These are phyloP conservation scores for Caloboletus firmus DNA, from an alignment of 1,284 basidiomycete species.

Conservation along the genomic window DNA sequence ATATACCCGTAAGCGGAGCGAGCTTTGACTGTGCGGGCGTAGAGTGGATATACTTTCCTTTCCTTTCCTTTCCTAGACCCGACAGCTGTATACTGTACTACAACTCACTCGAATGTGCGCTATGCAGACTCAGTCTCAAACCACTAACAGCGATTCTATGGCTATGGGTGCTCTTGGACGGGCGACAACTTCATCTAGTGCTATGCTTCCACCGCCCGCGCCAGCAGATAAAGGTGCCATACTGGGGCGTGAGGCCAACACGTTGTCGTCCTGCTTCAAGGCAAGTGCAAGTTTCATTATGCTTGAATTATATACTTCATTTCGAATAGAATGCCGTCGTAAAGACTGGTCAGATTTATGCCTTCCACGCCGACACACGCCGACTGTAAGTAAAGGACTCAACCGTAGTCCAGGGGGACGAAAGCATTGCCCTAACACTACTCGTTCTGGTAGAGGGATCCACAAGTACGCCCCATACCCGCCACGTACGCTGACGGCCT, in stretches of 20 bases:
- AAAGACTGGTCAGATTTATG: conserved; percentile 67
- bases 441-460: conserved; percentile 44
- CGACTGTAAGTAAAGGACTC: conserved; percentile 51
- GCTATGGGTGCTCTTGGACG: conserved; percentile 15
- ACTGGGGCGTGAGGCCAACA: conserved; percentile 63
- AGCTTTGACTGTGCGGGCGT: conserved; percentile 4
- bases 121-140: conserved; percentile 20
- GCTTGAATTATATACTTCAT: not conserved
- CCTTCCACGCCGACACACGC: conserved; percentile 61
- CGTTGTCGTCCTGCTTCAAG: conserved; percentile 56
- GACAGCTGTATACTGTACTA: too few relatives aligned
- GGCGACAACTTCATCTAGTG: conserved; percentile 14
- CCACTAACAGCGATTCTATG: conserved; percentile 22
- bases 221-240: conserved; percentile 47
- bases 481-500: conserved; percentile 58
- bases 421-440: not conserved
- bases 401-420: not conserved
- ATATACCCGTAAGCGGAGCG: conserved; percentile 1
- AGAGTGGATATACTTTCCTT: conserved; percentile 9
- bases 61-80: conserved; percentile 28
- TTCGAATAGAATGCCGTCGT: conserved; percentile 56
- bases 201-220: conserved; percentile 62
- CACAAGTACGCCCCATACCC: conserved; percentile 59
- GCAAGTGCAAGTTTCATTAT: conserved; percentile 34
- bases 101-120: not conserved